These are phyloP conservation scores for Penicillium ochrochloron DNA, from an alignment of 495 filamentous ascomycete species.

Conservation along the genomic window DNA sequence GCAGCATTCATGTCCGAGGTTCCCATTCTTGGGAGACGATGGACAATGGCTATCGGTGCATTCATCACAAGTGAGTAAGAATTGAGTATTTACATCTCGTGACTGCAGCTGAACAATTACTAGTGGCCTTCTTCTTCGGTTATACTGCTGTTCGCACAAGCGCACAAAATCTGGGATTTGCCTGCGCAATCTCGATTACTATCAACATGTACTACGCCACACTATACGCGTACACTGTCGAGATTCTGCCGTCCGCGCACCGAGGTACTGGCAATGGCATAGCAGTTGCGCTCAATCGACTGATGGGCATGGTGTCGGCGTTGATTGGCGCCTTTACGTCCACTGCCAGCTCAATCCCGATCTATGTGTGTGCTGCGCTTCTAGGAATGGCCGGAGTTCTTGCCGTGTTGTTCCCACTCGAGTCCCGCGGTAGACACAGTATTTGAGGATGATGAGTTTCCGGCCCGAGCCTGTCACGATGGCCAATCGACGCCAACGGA, in stretches of 20 bases:
- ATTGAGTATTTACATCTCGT: neutral
- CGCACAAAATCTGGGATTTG: slow-evolving; percentile 47
- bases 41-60: slow-evolving; percentile 46
- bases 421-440: slow-evolving; percentile 29
- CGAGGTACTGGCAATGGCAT: slow-evolving; percentile 49
- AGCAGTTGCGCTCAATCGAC: slow-evolving; percentile 44
- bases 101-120: neutral
- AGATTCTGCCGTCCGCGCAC: slow-evolving; percentile 49
- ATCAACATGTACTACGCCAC: slow-evolving; percentile 55
- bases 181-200: slow-evolving; percentile 45
- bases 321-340: slow-evolving; percentile 44
- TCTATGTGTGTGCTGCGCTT: slow-evolving; percentile 46
- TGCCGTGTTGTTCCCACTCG: slow-evolving; percentile 44
- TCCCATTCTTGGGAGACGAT: slow-evolving; percentile 37
- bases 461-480: neutral
- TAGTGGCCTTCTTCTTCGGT: slow-evolving; percentile 46
- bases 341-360: slow-evolving; percentile 40
- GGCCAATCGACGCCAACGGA: neutral
- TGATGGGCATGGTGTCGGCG: slow-evolving; percentile 45
- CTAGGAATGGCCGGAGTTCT: slow-evolving; percentile 38
- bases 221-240: slow-evolving; percentile 52
- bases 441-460: slow-evolving; percentile 4
- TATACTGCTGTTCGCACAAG: slow-evolving; percentile 48
- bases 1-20: slow-evolving; percentile 43
- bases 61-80: slow-evolving; percentile 38